Base-by-base conservation (phyloP, 2,329 filamentous ascomycete genomes). In the Colletotrichum phormii region DNA sequence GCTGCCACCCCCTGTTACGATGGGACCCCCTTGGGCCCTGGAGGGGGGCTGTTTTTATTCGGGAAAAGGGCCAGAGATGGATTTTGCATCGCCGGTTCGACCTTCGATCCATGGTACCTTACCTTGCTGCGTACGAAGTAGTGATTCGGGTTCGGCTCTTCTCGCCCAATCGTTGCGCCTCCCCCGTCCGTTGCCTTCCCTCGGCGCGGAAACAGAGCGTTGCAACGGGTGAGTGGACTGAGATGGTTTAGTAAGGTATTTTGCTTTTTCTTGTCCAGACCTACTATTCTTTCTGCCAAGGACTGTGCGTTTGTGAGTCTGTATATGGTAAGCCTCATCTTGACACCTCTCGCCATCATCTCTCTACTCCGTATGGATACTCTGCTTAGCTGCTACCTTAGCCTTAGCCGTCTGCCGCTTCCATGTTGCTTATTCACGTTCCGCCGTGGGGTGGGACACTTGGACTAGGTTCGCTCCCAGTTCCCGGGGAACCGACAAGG, bases 191-290 rank as follows among this genome's bases (percentile, higher is more conserved):
- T 22, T 18, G 24, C 35, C 22, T 35, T 35, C 24, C 59, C 15
- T 68, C 59, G 65, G 53, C 69, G 37, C 59, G 65, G 59, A 64
- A 72, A 35, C 64, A 68, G 69, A 64, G 49, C 22, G 35, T 59
- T 24, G 42, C 64, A 59, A 68, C 55, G 46, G 24, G 49, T 35
- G 18, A 51, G 53, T 11, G 37, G 37, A 18, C 37, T 42, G 26
- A 29, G 26, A 29, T 29, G 26, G 26, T 18, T 42, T 15, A 42
- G n/a, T n/a, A n/a, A n/a, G 13, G 13, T 42, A n/a, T 22, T 9
- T 9, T 49, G 9, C 18, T 22, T 49, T 49, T 49, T 49, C 51
- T 49, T 49, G 5, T 13, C 37, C 13, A 13, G 37, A 18, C 62
- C 62, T 64, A 31, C 51, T 29, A 55, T 33, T 55, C 18, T 49